phyloP scores from a whole-genome alignment of 2,329 filamentous ascomycete genomes.

The Ceratocystis cubensis region DNA sequence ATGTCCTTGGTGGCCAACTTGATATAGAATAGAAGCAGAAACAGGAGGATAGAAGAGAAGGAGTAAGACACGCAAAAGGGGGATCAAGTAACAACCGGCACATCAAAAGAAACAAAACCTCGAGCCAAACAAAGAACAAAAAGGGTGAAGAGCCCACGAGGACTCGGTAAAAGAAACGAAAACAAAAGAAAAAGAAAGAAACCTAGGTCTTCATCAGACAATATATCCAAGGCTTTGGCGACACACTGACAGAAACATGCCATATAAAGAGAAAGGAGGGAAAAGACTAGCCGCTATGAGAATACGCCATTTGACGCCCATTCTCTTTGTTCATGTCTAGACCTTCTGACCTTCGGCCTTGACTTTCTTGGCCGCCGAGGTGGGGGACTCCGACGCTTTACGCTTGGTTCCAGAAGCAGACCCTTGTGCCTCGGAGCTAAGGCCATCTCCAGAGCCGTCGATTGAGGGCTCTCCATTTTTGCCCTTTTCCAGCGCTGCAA shows the following conservation, averaged over 20 bases:
- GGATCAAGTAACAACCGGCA: slow-evolving; percentile 12
- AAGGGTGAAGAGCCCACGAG: not conserved
- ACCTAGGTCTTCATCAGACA: slow-evolving; percentile 16
- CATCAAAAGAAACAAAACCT: slow-evolving; percentile 6
- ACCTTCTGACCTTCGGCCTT: slow-evolving; percentile 35
- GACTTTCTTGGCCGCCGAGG: slow-evolving; percentile 43
- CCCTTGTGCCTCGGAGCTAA: slow-evolving; percentile 24
- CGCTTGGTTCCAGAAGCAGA: slow-evolving; percentile 41
- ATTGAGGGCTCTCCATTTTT: slow-evolving; percentile 26
- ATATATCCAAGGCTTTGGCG: not conserved
- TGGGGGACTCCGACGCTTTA: slow-evolving; percentile 42
- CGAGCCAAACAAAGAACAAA: slow-evolving; percentile 9
- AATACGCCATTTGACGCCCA: not conserved
- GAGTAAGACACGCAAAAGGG: slow-evolving; percentile 17
- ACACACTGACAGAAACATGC: not conserved
- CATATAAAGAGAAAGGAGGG: not conserved
- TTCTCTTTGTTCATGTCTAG: slow-evolving; percentile 23
- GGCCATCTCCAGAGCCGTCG: slow-evolving; percentile 22
- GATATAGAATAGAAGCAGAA: not conserved
- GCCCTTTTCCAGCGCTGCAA: slow-evolving; percentile 44
- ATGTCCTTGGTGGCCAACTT: no score
- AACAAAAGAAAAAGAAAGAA: slow-evolving; percentile 19
- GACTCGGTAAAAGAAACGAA: slow-evolving; percentile 14
- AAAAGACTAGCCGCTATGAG: not conserved
- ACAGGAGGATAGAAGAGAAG: not conserved